Evolutionary conservation across 1,139 yeast species (phyloP), one percentile per base, ranked within the genome.

Genomic region (Yamadazyma pseudoaaseri): DNA sequence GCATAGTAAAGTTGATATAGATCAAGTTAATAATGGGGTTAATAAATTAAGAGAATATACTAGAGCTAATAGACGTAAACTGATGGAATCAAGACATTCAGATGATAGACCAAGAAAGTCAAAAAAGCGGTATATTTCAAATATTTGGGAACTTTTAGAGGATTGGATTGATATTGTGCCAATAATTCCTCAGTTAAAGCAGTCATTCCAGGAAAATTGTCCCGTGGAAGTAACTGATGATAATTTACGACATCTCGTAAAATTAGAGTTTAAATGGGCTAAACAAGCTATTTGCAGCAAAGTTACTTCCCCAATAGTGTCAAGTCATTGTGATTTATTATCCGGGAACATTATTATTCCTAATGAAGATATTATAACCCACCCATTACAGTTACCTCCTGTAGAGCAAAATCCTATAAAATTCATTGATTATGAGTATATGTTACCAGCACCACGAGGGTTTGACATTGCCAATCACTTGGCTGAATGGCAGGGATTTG

Each of bases 401-500:
- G 41, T 63, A 16, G 49, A 48, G 1, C 43, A 57, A 13, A 73
- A 73, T 41, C 80, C 80, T 2, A 70, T 82, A 12, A 70, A 78
- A 17, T 83, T 85, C 49, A 85, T 85, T 33, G 95, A 85, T 54
- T 85, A 84, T 52, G 95, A 85, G 59, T 85, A 85, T 51, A 79
- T 86, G 73, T 69, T 81, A 49, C 85, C 86, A 3, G 86, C 87
- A 2, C 90, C 94, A 2, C 60, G 92, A 37, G 92, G 86, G 0
- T 85, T 83, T 53, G 95, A 85, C 52, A 77, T 85, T 15, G 87
- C 94, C n/a, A 85, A 85, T 52, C 94, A 85, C 56, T 78, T 85
- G 47, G 81, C 84, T 53, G 95, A 85, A 58, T 85, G 92, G 92
- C 94, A 85, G 52, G 95, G 95, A 1, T 83, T 82, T 47, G 79